Base-by-base conservation (phyloP, 164 flowering plant genomes). In the Warburgia ugandensis region DNA sequence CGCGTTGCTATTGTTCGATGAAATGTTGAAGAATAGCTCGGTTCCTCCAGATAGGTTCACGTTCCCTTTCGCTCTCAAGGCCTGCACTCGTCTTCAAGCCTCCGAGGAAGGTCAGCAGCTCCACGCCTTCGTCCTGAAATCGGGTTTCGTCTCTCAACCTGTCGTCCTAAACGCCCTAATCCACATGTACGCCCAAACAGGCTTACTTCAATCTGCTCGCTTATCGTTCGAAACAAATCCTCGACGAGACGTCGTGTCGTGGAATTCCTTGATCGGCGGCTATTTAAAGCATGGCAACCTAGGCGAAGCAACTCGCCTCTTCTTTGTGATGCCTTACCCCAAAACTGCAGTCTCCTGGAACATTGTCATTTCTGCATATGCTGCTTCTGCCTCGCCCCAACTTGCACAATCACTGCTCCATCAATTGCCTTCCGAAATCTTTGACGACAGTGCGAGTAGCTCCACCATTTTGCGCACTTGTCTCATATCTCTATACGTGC, bases 21-120 rank as follows among this genome's bases (percentile, higher is more conserved):
- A 46, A 27, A 46, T 46, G 49, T 33, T 29, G 2, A 28, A n/a
- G 2, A 31, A 9, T n/a, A 33, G 32, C 12, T n/a, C 33, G 5
- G 35, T 46, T 11, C 49, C 49, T n/a, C 49, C 49, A n/a, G 49
- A 46, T 25, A 46, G 29, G 35, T 46, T 46, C 35, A 46, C 49
- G 32, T 46, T 46, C 22, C 49, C 49, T 1, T 46, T 46, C 33
- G 32, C 20, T 46, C 49, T 46, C 49, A 27, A 28, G 21, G 49
- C 49, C n/a, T 46, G 49, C 12, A 33, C 49, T 2, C 49, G 49
- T 21, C 31, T 27, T 6, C 35, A 29, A n/a, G 49, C 49, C 21
- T 25, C 21, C 31, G 30, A 27, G 21, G 32, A 46, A 46, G 49
- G 49, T 6, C 16, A 16, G 35, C 49, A 46, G 35, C 35, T 46